Evolutionary conservation across 2,329 filamentous ascomycete species (phyloP).

Genomic region (Penicillium sp.): DNA sequence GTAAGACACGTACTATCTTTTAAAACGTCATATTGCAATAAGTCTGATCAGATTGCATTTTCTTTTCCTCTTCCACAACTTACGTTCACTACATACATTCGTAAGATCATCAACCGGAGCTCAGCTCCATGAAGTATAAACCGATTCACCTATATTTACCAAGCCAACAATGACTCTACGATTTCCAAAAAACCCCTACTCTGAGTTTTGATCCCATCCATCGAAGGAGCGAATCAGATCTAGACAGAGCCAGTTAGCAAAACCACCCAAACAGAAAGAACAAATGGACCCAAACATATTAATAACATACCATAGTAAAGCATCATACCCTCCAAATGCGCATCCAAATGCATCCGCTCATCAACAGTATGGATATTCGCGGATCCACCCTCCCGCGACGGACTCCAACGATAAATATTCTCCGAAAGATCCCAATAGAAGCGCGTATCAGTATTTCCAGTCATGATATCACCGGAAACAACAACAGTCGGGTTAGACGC

Average conservation of each 20-base stretch:
- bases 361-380: constrained; percentile 54
- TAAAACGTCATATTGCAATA: background rate
- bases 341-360: constrained; percentile 47
- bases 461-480: constrained; percentile 50
- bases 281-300: background rate
- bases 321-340: constrained; percentile 45
- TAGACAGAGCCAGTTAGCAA: constrained; percentile 11
- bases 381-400: constrained; percentile 45
- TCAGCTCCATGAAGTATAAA: background rate
- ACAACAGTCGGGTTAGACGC: constrained; percentile 34
- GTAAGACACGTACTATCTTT: background rate
- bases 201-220: constrained; percentile 17
- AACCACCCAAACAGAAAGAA: background rate
- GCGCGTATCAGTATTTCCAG: constrained; percentile 55
- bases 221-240: constrained; percentile 37
- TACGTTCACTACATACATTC: background rate
- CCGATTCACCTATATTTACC: background rate
- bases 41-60: background rate
- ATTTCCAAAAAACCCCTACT: background rate
- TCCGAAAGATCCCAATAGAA: constrained; percentile 56
- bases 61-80: background rate
- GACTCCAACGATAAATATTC: constrained; percentile 55
- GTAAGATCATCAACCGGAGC: background rate
- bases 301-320: constrained; percentile 42
- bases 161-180: background rate